Evolutionary conservation across 805 yeast genomes (phyloP).

Genomic region (Ogataea siamensis): DNA sequence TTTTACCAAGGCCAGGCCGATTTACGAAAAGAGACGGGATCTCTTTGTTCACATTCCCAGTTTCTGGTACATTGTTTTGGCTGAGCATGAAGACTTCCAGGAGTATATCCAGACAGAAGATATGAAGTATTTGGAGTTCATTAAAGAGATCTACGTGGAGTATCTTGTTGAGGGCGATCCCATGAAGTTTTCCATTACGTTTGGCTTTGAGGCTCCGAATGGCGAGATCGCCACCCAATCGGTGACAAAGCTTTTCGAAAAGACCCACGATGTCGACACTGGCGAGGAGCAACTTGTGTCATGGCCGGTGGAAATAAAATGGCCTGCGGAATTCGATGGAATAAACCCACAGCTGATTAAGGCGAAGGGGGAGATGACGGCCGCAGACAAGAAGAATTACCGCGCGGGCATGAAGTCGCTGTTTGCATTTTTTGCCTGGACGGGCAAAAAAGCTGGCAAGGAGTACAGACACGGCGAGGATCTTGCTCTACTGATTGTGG

Average conservation of each 20-base stretch:
- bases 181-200: constrained; percentile 53
- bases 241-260: constrained; percentile 57
- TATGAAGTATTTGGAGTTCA: constrained; percentile 66
- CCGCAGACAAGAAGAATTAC: constrained; percentile 57
- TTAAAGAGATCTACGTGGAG: constrained; percentile 61
- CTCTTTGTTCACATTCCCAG: constrained; percentile 57
- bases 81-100: constrained; percentile 80
- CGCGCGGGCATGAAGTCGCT: constrained; percentile 77
- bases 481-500: constrained; percentile 66
- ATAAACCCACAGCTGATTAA: constrained; percentile 56
- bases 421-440: constrained; percentile 86
- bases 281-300: constrained; percentile 59
- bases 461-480: constrained; percentile 80
- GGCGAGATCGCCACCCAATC: constrained; percentile 54
- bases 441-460: constrained; percentile 73
- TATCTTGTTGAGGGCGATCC: constrained; percentile 45
- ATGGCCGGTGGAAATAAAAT: constrained; percentile 50
- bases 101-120: constrained; percentile 78
- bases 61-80: constrained; percentile 86
- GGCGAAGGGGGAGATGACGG: constrained; percentile 37
- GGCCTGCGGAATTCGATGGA: constrained; percentile 65
- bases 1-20: constrained; percentile 50
- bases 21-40: constrained; percentile 56
- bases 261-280: constrained; percentile 42
- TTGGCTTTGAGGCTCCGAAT: constrained; percentile 51